Conservation (phyloP, 2,329 filamentous ascomycete genomes). For the Hypoxylon sp. region DNA sequence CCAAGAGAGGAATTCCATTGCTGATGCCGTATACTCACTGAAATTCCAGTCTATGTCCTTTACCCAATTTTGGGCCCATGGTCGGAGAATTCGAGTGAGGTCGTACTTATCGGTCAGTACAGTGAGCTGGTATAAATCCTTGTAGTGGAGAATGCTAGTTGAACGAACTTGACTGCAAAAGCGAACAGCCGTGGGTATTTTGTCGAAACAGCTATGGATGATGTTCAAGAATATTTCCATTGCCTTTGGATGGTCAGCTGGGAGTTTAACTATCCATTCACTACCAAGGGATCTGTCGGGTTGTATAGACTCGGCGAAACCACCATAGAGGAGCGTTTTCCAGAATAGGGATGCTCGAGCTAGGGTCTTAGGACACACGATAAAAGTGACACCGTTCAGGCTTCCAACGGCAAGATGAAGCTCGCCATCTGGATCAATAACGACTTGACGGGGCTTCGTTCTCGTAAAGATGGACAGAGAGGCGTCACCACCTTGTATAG, state of each 20-base stretch:
- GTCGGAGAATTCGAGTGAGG: constrained; percentile 45
- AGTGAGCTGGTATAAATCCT: constrained; percentile 45
- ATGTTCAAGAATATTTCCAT: constrained; percentile 54
- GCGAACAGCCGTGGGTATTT: constrained; percentile 36
- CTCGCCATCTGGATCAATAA: constrained; percentile 47
- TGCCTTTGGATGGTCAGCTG: constrained; percentile 53
- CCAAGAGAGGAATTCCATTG: constrained; percentile 21
- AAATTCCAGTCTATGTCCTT: neutral
- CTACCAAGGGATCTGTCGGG: constrained; percentile 4
- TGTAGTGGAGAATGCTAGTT: neutral
- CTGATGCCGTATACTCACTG: neutral
- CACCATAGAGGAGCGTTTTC: constrained; percentile 49
- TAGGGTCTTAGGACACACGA: constrained; percentile 48
- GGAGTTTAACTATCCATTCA: constrained; percentile 50
- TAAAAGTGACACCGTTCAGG: constrained; percentile 35
- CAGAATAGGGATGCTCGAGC: constrained; percentile 48
- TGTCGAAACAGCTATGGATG: constrained; percentile 51
- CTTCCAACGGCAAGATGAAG: constrained; percentile 40
- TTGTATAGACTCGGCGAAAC: constrained; percentile 47
- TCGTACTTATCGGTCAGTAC: constrained; percentile 51
- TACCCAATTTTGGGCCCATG: constrained; percentile 40
- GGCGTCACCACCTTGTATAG: neutral
- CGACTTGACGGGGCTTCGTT: constrained; percentile 3
- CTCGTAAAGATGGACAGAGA: neutral
- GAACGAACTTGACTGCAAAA: no score